Evolutionary conservation across 148 eudicot species (phyloP).

Genomic region (Camellia sinensis): DNA sequence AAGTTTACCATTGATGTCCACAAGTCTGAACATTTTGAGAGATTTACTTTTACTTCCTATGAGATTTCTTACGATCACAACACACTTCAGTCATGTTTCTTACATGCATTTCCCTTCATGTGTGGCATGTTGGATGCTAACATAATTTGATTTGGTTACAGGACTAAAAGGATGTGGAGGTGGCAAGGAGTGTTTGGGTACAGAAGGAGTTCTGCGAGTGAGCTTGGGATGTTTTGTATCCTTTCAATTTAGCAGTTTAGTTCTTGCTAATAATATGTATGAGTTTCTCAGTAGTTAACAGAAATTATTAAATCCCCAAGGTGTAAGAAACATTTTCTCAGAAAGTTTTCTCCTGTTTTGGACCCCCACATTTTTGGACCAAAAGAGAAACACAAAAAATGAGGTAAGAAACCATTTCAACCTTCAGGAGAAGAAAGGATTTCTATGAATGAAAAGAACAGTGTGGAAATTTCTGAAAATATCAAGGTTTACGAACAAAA

Average conservation of each 20-base stretch:
- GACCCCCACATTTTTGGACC: not conserved
- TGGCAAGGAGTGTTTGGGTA: slow-evolving; percentile 63
- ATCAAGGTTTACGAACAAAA: not conserved
- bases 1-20: too few species aligned
- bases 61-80: too few species aligned
- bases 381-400: not conserved
- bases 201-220: slow-evolving; percentile 76
- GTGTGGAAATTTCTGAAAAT: not conserved
- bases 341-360: not conserved
- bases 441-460: not conserved
- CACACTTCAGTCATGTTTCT: too few species aligned
- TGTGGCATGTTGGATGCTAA: not conserved
- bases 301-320: not conserved
- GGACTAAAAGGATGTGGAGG: slow-evolving; percentile 64
- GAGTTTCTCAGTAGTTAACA: not conserved
- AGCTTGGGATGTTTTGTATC: slow-evolving; percentile 92
- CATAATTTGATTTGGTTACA: slow-evolving; percentile 22
- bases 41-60: too few species aligned
- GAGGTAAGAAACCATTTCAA: not conserved
- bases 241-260: slow-evolving; percentile 21
- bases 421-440: not conserved
- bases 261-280: not conserved
- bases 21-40: too few species aligned
- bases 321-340: not conserved
- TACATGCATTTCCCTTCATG: too few species aligned